Evolutionary conservation across 164 flowering plant genomes (phyloP).

Genomic region (Tinospora cordifolia): DNA sequence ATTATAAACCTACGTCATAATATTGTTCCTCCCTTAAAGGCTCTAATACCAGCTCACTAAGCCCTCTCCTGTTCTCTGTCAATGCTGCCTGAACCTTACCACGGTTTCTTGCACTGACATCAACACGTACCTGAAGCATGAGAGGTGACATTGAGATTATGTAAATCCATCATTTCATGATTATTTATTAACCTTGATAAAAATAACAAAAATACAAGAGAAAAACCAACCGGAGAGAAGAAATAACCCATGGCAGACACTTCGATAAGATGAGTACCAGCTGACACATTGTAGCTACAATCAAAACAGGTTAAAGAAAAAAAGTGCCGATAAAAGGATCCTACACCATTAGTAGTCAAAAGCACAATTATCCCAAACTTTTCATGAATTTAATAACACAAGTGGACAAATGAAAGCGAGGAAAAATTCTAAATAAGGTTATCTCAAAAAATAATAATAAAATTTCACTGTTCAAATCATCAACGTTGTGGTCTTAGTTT

Average conservation of each 20-base stretch:
- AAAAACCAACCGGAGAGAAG: constrained; percentile 76
- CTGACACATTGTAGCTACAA: constrained; percentile 76
- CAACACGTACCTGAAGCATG: constrained; percentile 76
- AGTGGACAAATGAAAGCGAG: no score
- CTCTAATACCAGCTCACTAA: constrained; percentile 79
- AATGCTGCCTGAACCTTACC: constrained; percentile 94
- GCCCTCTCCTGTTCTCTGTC: constrained; percentile 75
- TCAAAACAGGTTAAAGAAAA: constrained; percentile 41
- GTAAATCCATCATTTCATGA: not conserved
- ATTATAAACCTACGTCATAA: constrained; percentile 55
- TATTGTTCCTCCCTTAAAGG: constrained; percentile 82
- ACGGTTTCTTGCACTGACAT: constrained; percentile 92
- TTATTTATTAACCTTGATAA: not conserved
- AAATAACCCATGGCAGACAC: constrained; percentile 78
- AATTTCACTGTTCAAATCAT: no score
- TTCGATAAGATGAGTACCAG: constrained; percentile 98
- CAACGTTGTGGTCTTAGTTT: no score
- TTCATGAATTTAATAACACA: not conserved
- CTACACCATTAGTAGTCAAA: not conserved
- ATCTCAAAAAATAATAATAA: no score
- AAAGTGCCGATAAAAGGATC: not conserved
- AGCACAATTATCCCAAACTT: not conserved
- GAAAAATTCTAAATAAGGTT: no score
- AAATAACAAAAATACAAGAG: not conserved
- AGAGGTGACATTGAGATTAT: constrained; percentile 8